A percentile compares a stretch with the other conserved stretches of the same genome.
phyloP scores from a whole-genome alignment of 2,329 filamentous ascomycete species.

The Colletotrichum lini region DNA sequence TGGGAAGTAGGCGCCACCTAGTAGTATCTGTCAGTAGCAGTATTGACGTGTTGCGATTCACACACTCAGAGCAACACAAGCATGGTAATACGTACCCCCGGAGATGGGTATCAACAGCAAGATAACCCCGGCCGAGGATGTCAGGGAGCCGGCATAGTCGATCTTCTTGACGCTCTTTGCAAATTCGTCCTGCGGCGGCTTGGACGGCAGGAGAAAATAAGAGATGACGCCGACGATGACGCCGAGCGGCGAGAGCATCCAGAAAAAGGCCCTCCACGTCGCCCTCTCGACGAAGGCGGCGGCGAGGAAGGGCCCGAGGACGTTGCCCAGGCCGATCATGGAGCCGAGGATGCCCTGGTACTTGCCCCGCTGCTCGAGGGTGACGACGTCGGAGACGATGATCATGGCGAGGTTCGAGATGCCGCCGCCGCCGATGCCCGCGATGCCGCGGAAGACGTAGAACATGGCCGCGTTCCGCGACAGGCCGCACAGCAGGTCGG shows the following conservation, averaged over 20 bases:
- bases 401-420: slow-evolving; percentile 73
- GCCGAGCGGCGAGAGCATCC: slow-evolving; percentile 65
- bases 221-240: slow-evolving; percentile 59
- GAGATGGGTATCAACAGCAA: slow-evolving; percentile 75
- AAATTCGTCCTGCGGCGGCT: slow-evolving; percentile 61
- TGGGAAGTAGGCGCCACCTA: slow-evolving; percentile 47
- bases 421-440: slow-evolving; percentile 74
- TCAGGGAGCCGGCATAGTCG: slow-evolving; percentile 71
- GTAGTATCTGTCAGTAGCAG: background rate
- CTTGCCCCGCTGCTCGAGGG: slow-evolving; percentile 71
- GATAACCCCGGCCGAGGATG: slow-evolving; percentile 69
- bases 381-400: slow-evolving; percentile 73
- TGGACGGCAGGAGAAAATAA: slow-evolving; percentile 66
- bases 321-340: slow-evolving; percentile 58
- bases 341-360: slow-evolving; percentile 62
- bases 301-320: slow-evolving; percentile 60
- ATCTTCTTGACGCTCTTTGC: slow-evolving; percentile 67
- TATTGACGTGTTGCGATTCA: background rate
- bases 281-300: slow-evolving; percentile 54
- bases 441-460: slow-evolving; percentile 72
- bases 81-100: slow-evolving; percentile 56
- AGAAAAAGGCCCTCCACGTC: slow-evolving; percentile 62
- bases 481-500: slow-evolving; percentile 72
- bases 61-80: too few relatives aligned
- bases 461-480: slow-evolving; percentile 69